phyloP scores from a whole-genome alignment of 1,284 basidiomycete genomes.

The Rhodotorula sp. region DNA sequence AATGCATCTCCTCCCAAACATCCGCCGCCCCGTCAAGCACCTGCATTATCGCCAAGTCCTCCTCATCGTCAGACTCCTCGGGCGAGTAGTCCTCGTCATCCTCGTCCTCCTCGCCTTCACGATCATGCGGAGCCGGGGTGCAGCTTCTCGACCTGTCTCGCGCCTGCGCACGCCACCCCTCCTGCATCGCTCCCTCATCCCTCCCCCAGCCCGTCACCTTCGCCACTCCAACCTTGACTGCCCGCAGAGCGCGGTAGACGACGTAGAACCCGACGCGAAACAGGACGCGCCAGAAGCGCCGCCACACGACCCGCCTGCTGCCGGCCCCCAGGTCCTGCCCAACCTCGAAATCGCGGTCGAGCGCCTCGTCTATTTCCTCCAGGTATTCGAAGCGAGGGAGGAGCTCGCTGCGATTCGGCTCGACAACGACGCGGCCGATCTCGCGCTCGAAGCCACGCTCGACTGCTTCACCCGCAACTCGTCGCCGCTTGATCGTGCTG shows the following conservation, averaged over 20 bases:
- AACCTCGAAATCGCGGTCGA: neutral
- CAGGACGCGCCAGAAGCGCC: neutral
- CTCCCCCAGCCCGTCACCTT: neutral
- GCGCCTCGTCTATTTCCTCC: neutral
- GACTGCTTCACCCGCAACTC: neutral
- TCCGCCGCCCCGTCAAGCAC: neutral
- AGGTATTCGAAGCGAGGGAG: neutral
- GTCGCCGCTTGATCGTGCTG: neutral
- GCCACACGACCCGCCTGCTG: constrained; percentile 3
- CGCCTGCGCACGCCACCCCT: neutral
- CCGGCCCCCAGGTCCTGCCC: constrained; percentile 4
- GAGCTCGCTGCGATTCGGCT: neutral
- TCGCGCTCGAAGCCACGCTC: constrained; percentile 6
- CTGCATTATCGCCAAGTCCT: constrained; percentile 5
- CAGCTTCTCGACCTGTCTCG: neutral
- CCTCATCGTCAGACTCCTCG: constrained; percentile 8
- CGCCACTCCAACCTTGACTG: neutral
- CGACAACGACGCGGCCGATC: constrained; percentile 14
- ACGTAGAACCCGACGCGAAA: neutral
- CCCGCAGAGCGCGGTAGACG: neutral
- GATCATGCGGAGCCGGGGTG: neutral
- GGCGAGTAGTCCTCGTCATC: constrained; percentile 1
- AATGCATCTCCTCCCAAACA: neutral
- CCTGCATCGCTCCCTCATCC: constrained; percentile 4
- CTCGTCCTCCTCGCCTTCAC: neutral